Percentiles rank a stretch among this genome's conserved stretches.
These are phyloP conservation scores for Naumovozyma castellii DNA, from an alignment of 805 yeast genomes.

Conservation along the genomic window DNA sequence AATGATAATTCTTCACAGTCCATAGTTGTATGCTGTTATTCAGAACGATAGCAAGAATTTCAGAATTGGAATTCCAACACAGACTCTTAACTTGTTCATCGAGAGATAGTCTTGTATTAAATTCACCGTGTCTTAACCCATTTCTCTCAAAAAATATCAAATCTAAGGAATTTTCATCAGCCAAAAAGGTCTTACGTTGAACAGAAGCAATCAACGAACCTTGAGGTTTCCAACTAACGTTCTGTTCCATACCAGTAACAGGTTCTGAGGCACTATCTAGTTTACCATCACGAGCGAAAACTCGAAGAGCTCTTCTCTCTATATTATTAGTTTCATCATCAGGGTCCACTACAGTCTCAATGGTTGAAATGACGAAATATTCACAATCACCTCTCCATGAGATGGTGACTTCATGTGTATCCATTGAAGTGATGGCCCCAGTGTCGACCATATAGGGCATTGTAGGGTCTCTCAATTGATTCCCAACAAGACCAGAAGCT, in stretches of 20 bases:
- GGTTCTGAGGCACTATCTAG: constrained; percentile 84
- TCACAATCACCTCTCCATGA: constrained; percentile 97
- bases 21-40: constrained; percentile 66
- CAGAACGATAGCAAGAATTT: constrained; percentile 62
- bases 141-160: constrained; percentile 84
- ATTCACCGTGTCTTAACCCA: constrained; percentile 86
- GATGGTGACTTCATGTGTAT: constrained; percentile 39
- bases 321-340: constrained; percentile 29
- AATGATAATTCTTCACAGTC: constrained; percentile 88
- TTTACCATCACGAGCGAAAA: constrained; percentile 69
- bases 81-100: constrained; percentile 41
- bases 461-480: constrained; percentile 79
- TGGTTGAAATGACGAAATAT: constrained; percentile 57
- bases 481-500: constrained; percentile 56
- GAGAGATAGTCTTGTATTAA: constrained; percentile 54
- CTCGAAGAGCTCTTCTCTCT: constrained; percentile 69
- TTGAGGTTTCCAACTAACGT: constrained; percentile 80
- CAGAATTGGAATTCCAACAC: constrained; percentile 77
- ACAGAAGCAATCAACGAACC: constrained; percentile 81
- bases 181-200: constrained; percentile 44
- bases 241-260: constrained; percentile 67
- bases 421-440: constrained; percentile 54
- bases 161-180: constrained; percentile 34
- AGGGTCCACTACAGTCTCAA: constrained; percentile 42
- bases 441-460: constrained; percentile 61